These are phyloP conservation scores for Raphanus raphanistrum DNA, from an alignment of 345 rosid species.

Conservation along the genomic window DNA sequence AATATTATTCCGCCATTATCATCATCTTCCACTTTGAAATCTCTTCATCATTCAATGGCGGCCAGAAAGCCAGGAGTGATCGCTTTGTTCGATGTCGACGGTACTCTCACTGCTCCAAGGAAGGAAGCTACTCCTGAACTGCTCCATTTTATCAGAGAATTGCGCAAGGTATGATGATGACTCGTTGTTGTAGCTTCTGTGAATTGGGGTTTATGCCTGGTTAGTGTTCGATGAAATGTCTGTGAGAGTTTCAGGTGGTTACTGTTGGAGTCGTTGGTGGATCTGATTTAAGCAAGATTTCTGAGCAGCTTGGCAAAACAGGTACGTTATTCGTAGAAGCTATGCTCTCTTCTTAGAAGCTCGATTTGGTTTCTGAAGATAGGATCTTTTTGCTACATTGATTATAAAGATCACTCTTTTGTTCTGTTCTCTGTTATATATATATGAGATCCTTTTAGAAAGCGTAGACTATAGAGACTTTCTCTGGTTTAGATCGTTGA, in stretches of 20 bases:
- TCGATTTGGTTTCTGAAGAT: background rate
- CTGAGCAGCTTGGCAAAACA: constrained; percentile 89
- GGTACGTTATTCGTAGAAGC: constrained; percentile 41
- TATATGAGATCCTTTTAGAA: background rate
- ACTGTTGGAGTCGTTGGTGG: constrained; percentile 96
- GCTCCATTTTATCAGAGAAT: constrained; percentile 69
- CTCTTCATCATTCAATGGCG: constrained; percentile 37
- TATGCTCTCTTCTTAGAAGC: background rate
- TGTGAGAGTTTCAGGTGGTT: constrained; percentile 57
- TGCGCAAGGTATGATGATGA: constrained; percentile 55
- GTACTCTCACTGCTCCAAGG: constrained; percentile 97
- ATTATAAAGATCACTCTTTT: background rate
- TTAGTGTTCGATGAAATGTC: constrained; percentile 26
- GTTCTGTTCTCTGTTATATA: background rate
- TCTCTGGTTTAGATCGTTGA: constrained; percentile 9
- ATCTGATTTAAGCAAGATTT: constrained; percentile 84
- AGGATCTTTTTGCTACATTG: background rate
- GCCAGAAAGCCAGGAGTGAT: constrained; percentile 68
- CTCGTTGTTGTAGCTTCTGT: background rate
- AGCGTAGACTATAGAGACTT: background rate
- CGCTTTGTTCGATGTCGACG: constrained; percentile 96
- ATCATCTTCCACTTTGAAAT: constrained; percentile 19
- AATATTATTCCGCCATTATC: constrained; percentile 32
- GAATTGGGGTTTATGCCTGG: constrained; percentile 6
- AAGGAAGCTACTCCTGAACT: constrained; percentile 58